phyloP scores from a whole-genome alignment of 441 rosid genomes.

The Euphorbia neoarborescens region DNA sequence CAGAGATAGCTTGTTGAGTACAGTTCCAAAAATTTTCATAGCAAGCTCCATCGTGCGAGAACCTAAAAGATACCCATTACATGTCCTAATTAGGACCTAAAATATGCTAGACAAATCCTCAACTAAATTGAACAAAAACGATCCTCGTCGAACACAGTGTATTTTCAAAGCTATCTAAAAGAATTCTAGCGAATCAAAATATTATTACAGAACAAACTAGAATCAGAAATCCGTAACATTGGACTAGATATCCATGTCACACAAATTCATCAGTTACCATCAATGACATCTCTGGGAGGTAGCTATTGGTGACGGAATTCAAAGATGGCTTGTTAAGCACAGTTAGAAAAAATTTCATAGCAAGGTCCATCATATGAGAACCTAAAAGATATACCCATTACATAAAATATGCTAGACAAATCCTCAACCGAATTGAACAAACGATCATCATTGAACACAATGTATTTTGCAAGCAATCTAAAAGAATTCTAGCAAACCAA shows the following conservation, averaged over 20 bases:
- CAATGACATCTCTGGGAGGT: slow-evolving; percentile 44
- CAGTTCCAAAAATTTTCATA: slow-evolving; percentile 49
- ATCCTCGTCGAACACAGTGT: neutral
- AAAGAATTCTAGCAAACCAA: neutral
- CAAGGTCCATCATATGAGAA: slow-evolving; percentile 66
- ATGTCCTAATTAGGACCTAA: slow-evolving; percentile 6
- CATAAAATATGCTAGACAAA: neutral
- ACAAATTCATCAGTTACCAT: slow-evolving; percentile 43
- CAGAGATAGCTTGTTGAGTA: slow-evolving; percentile 43
- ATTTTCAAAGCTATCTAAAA: neutral
- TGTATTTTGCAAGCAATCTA: neutral
- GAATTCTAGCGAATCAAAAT: neutral
- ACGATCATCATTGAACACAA: neutral
- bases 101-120: neutral
- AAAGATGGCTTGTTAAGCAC: slow-evolving; percentile 43
- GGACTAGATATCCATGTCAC: neutral
- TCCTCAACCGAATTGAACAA: slow-evolving; percentile 8
- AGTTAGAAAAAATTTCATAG: slow-evolving; percentile 53
- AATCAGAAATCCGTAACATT: neutral
- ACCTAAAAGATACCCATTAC: slow-evolving; percentile 34
- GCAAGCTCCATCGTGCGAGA: slow-evolving; percentile 71
- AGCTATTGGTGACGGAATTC: slow-evolving; percentile 29
- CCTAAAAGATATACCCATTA: slow-evolving; percentile 36
- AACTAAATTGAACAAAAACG: slow-evolving; percentile 5
- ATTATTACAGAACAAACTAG: neutral